Percentiles rank a stretch among this genome's conserved stretches.
These are phyloP conservation scores for Trichoderma erinaceum DNA, from an alignment of 495 filamentous ascomycete genomes.

Conservation along the genomic window DNA sequence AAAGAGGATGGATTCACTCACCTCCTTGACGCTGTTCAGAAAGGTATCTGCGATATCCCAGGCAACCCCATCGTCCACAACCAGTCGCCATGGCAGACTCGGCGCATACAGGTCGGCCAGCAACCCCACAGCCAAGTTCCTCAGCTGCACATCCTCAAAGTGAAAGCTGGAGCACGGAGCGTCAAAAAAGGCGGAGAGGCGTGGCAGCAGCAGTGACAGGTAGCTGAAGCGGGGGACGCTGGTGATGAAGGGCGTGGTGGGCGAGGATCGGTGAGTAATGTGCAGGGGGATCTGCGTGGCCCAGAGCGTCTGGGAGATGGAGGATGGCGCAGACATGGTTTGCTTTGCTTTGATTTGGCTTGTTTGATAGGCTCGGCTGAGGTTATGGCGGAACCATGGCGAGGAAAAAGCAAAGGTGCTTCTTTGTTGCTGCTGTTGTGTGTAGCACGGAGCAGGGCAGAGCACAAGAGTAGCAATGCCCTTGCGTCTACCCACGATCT, in stretches of 20 bases:
- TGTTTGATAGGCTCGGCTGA: not conserved
- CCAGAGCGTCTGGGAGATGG: conserved; percentile 43
- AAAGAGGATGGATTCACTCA: conserved; percentile 22
- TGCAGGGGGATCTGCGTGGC: conserved; percentile 43
- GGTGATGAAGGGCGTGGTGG: conserved; percentile 43
- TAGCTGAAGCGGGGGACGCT: conserved; percentile 64
- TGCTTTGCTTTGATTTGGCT: not conserved
- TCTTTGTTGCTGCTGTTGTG: not conserved
- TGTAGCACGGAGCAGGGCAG: not conserved
- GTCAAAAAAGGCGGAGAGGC: conserved; percentile 69
- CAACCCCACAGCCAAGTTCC: conserved; percentile 78
- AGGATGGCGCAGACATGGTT: conserved; percentile 9
- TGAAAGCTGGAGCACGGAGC: conserved; percentile 68
- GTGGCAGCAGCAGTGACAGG: conserved; percentile 69
- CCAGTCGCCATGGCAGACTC: conserved; percentile 69
- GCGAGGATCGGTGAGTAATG: conserved; percentile 41
- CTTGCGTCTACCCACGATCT: not conserved
- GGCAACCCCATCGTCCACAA: conserved; percentile 50
- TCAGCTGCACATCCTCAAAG: conserved; percentile 65
- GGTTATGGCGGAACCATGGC: conserved; percentile 8
- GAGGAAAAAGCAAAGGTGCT: not conserved
- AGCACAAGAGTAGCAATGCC: not conserved
- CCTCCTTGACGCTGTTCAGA: conserved; percentile 90
- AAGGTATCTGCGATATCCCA: conserved; percentile 83
- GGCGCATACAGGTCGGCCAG: conserved; percentile 74